Percentiles rank a stretch among this genome's conserved stretches.
Conservation (phyloP, 2,329 filamentous ascomycete species). For the Fusarium tanahbumbuense region DNA sequence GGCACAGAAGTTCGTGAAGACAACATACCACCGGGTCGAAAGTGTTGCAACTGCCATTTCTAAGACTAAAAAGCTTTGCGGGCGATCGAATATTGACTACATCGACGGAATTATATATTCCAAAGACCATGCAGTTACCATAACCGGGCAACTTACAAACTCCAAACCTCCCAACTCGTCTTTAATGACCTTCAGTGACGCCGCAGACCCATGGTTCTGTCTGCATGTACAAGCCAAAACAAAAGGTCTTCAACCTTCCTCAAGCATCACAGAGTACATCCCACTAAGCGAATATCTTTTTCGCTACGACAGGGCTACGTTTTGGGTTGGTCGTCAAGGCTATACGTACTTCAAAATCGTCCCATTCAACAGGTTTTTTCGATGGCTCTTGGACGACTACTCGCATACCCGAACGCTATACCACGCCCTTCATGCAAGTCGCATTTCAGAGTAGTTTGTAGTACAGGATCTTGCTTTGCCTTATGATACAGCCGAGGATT, state of each 20-base stretch:
- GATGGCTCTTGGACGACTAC: constrained; percentile 69
- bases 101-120: constrained; percentile 70
- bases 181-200: constrained; percentile 59
- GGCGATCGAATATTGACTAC: constrained; percentile 58
- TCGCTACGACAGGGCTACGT: constrained; percentile 72
- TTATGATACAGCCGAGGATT: constrained; percentile 55
- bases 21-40: constrained; percentile 62
- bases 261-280: constrained; percentile 35
- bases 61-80: constrained; percentile 49
- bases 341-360: constrained; percentile 62
- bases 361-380: constrained; percentile 69
- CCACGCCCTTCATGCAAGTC: constrained; percentile 69
- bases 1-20: constrained; percentile 65
- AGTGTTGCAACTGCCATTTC: constrained; percentile 58
- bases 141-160: constrained; percentile 61
- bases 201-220: constrained; percentile 73
- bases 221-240: constrained; percentile 63
- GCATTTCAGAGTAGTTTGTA: constrained; percentile 66
- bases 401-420: constrained; percentile 72
- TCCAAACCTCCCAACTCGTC: neutral
- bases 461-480: constrained; percentile 73
- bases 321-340: constrained; percentile 71
- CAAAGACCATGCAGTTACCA: constrained; percentile 61
- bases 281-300: constrained; percentile 64
- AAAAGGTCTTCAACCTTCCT: rapidly evolving